Conservation (phyloP, 305 asterid genomes). For the Rubia tinctorum region DNA sequence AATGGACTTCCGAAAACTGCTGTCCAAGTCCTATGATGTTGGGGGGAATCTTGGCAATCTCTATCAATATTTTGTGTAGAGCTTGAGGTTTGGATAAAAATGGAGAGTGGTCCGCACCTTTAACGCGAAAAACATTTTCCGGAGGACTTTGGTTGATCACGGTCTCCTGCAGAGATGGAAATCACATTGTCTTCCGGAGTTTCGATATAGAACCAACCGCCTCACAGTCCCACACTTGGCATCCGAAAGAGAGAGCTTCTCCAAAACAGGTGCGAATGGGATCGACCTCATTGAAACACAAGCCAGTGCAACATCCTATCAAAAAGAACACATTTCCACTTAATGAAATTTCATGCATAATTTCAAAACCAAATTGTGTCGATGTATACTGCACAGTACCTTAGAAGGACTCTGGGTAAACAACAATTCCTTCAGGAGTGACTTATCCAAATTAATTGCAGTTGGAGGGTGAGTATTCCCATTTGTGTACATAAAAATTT, state of each 20-base stretch:
- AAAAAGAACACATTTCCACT: not conserved
- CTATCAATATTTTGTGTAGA: constrained; percentile 68
- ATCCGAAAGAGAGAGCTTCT: constrained; percentile 80
- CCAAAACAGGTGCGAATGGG: constrained; percentile 82
- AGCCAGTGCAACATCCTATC: constrained; percentile 90
- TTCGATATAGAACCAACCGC: constrained; percentile 70
- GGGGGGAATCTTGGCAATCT: constrained; percentile 69
- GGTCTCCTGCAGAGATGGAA: constrained; percentile 62
- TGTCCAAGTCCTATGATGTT: not conserved
- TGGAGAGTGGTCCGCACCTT: constrained; percentile 95
- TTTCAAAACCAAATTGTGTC: not conserved
- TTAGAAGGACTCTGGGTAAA: constrained; percentile 93
- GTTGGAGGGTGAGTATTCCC: constrained; percentile 84
- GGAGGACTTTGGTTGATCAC: constrained; percentile 70
- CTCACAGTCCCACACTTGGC: constrained; percentile 71
- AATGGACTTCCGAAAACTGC: not conserved
- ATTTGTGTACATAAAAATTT: constrained; percentile 74
- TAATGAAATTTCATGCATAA: not conserved
- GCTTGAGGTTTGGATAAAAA: constrained; percentile 98
- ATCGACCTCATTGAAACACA: constrained; percentile 91
- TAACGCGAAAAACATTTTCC: constrained; percentile 63
- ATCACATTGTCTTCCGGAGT: constrained; percentile 90
- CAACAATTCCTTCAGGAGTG: constrained; percentile 68
- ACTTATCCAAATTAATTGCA: constrained; percentile 78
- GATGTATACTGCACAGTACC: constrained; percentile 37